Evolutionary conservation across 1,284 basidiomycete species (phyloP).

Genomic region (Cryptococcus sp.): DNA sequence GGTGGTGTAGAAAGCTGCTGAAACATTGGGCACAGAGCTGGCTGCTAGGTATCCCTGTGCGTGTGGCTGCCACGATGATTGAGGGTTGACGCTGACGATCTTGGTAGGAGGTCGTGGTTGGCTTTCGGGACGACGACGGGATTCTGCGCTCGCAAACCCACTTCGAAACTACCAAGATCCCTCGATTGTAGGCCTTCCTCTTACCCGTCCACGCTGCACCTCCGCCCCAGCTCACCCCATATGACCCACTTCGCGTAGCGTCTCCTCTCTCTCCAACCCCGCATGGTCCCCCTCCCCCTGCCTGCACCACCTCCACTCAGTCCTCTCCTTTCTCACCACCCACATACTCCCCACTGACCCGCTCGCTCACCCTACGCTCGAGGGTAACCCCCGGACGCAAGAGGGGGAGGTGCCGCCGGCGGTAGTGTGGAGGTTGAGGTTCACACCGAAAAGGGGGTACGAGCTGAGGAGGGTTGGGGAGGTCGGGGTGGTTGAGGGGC

Average conservation of each 20-base stretch:
- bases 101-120: slow-evolving; percentile 76
- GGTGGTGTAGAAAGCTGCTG: slow-evolving; percentile 67
- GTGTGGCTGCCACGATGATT: slow-evolving; percentile 32
- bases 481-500: slow-evolving; percentile 16
- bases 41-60: slow-evolving; percentile 80
- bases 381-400: neutral
- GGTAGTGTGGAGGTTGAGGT: slow-evolving; percentile 39
- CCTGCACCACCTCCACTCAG: slow-evolving; percentile 39
- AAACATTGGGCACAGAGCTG: slow-evolving; percentile 97
- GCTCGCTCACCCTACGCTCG: slow-evolving; percentile 2
- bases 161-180: slow-evolving; percentile 69
- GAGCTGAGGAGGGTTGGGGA: slow-evolving; percentile 34
- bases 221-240: slow-evolving; percentile 15
- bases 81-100: neutral
- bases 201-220: slow-evolving; percentile 9
- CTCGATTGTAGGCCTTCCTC: slow-evolving; percentile 54
- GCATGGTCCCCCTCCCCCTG: slow-evolving; percentile 37
- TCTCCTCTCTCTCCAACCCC: slow-evolving; percentile 22
- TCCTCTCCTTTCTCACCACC: slow-evolving; percentile 27
- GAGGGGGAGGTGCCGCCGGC: slow-evolving; percentile 30
- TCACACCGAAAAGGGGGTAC: slow-evolving; percentile 38
- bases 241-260: slow-evolving; percentile 34
- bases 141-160: slow-evolving; percentile 60
- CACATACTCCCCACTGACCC: slow-evolving; percentile 43
- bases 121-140: slow-evolving; percentile 80